Evolutionary conservation across 768 basidiomycete species (phyloP).

Genomic region (Russula virescens): DNA sequence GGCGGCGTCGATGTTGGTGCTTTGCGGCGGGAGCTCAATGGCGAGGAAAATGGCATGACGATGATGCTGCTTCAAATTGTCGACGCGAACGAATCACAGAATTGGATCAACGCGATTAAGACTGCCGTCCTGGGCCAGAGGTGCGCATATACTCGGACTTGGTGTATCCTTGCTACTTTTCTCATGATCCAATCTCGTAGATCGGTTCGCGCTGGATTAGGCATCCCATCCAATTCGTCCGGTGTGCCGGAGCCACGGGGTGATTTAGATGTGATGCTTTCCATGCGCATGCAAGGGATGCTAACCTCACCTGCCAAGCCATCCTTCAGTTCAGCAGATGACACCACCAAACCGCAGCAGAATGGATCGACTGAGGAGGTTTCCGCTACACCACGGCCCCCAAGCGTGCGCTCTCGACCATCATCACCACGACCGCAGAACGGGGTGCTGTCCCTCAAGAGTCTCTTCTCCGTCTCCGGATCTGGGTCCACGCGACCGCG

Average conservation of each 20-base stretch:
- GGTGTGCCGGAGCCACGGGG: constrained; percentile 60
- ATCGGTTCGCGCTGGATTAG: constrained; percentile 63
- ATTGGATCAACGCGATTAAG: constrained; percentile 74
- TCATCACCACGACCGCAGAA: constrained; percentile 23
- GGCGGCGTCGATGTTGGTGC: constrained; percentile 57
- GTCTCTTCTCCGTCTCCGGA: constrained; percentile 44
- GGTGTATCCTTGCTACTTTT: background rate
- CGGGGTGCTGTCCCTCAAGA: constrained; percentile 54
- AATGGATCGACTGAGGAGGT: constrained; percentile 1
- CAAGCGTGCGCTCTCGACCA: constrained; percentile 29
- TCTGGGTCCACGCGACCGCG: constrained; percentile 45
- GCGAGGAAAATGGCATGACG: constrained; percentile 46
- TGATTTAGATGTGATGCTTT: constrained; percentile 79
- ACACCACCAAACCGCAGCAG: constrained; percentile 3
- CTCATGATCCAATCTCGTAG: constrained; percentile 34
- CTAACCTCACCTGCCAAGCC: constrained; percentile 33
- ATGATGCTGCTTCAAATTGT: constrained; percentile 70
- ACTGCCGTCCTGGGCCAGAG: constrained; percentile 63
- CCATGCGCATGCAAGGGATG: constrained; percentile 67
- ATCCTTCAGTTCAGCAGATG: constrained; percentile 15
- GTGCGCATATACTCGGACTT: constrained; percentile 34
- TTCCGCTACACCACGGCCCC: constrained; percentile 21
- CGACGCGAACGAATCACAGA: constrained; percentile 56
- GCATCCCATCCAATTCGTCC: constrained; percentile 38
- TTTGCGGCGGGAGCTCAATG: constrained; percentile 29